These are phyloP conservation scores for Staphylotrichum longicolle DNA, from an alignment of 495 filamentous ascomycete species.

Conservation along the genomic window DNA sequence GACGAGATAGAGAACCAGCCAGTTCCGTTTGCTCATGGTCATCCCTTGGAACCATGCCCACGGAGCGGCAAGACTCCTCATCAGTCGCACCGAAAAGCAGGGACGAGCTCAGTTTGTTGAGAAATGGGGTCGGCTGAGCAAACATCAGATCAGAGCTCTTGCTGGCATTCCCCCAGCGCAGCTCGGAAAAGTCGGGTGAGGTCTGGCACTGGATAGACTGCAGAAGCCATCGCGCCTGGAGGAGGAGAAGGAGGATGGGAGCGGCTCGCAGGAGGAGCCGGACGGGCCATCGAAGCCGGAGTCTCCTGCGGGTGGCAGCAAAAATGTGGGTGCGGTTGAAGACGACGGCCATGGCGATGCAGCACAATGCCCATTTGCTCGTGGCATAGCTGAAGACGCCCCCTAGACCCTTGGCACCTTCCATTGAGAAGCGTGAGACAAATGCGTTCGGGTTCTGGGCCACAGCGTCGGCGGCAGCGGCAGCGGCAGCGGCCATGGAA, in stretches of 20 bases:
- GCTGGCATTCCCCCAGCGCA: conserved; percentile 70
- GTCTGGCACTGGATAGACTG: conserved; percentile 93
- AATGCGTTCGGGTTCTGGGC: conserved; percentile 41
- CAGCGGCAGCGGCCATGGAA: conserved; percentile 24
- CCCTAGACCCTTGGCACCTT: conserved; percentile 60
- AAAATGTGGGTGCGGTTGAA: conserved; percentile 92
- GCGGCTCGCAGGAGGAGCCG: conserved; percentile 70
- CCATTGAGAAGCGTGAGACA: conserved; percentile 49
- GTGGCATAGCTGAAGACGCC: conserved; percentile 90
- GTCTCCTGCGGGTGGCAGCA: conserved; percentile 76
- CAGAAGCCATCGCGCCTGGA: conserved; percentile 66
- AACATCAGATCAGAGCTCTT: conserved; percentile 71
- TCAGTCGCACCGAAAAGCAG: conserved; percentile 68
- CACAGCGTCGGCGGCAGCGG: conserved; percentile 31
- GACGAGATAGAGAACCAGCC: conserved; percentile 70
- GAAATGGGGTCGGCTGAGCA: conserved; percentile 62
- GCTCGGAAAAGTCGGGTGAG: conserved; percentile 65
- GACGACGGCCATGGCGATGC: conserved; percentile 79
- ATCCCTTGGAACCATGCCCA: conserved; percentile 62
- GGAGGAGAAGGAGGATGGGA: conserved; percentile 71
- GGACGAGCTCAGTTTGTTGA: conserved; percentile 65
- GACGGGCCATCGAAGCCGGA: conserved; percentile 67
- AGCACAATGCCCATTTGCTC: conserved; percentile 88
- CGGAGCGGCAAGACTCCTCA: conserved; percentile 65
- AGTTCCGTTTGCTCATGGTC: conserved; percentile 44